These are phyloP conservation scores for Plantago rigida DNA, from an alignment of 305 asterid genomes.

Conservation along the genomic window DNA sequence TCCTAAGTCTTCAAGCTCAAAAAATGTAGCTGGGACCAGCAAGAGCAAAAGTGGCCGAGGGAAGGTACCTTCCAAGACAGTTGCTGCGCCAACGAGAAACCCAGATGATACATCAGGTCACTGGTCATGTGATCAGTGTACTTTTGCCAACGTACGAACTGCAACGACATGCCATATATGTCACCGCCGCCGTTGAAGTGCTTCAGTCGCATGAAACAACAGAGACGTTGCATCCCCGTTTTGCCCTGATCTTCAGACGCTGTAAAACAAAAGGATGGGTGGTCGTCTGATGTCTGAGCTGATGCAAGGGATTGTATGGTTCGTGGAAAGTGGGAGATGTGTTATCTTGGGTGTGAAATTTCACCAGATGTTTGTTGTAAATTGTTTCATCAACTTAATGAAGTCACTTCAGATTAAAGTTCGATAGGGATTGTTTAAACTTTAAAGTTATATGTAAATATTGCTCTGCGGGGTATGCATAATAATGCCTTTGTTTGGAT, in stretches of 20 bases:
- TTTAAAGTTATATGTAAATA: not conserved
- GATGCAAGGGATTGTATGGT: constrained; percentile 1
- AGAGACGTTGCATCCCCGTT: not conserved
- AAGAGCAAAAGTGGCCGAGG: constrained; percentile 52
- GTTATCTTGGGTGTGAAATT: not conserved
- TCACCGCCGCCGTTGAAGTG: constrained; percentile 33
- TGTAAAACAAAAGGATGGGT: not conserved
- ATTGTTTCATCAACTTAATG: not conserved
- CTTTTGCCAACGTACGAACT: constrained; percentile 25
- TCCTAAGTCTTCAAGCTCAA: constrained; percentile 32
- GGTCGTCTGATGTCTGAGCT: constrained; percentile 1
- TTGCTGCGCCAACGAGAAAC: constrained; percentile 25
- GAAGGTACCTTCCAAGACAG: constrained; percentile 40
- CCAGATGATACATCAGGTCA: constrained; percentile 36
- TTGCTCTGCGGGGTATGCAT: not conserved
- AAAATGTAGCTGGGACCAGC: constrained; percentile 52
- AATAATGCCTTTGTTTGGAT: not conserved
- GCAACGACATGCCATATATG: constrained; percentile 50
- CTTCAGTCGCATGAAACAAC: not conserved
- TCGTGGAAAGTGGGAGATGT: not conserved
- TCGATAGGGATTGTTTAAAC: not conserved
- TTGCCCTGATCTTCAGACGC: not conserved
- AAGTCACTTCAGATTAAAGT: not conserved
- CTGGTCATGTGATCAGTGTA: constrained; percentile 14
- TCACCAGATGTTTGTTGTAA: constrained; percentile 13